Evolutionary conservation across 768 basidiomycete species (phyloP).

Genomic region (Daedaleopsis nitida): DNA sequence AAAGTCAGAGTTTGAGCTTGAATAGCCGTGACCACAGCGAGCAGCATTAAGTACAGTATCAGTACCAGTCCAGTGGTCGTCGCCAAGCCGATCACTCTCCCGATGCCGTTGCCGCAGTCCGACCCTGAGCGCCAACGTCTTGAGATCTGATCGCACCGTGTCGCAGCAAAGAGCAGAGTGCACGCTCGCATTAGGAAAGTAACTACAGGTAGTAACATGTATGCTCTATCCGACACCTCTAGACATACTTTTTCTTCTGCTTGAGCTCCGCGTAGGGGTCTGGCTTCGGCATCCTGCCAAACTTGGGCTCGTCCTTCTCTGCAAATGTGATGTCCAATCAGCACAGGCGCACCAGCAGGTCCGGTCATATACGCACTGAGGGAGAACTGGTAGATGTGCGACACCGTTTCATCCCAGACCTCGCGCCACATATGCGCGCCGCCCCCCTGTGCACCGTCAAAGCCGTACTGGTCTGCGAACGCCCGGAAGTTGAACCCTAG

Average conservation of each 20-base stretch:
- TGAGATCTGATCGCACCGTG: background rate
- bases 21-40: background rate
- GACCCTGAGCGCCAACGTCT: background rate
- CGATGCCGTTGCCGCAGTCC: background rate
- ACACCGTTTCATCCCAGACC: constrained; percentile 69
- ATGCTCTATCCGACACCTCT: constrained; percentile 15
- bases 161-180: background rate
- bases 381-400: constrained; percentile 63
- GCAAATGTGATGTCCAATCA: constrained; percentile 12
- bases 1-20: background rate
- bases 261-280: constrained; percentile 61
- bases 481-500: constrained; percentile 65
- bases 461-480: constrained; percentile 57
- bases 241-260: constrained; percentile 46
- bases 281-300: constrained; percentile 51
- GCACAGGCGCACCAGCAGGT: constrained; percentile 8
- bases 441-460: constrained; percentile 59
- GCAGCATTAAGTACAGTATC: background rate
- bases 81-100: background rate
- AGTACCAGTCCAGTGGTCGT: background rate
- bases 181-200: constrained; percentile 12
- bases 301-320: constrained; percentile 57
- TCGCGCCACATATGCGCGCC: constrained; percentile 86
- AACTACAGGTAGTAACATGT: constrained; percentile 9
- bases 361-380: constrained; percentile 54